Conservation (phyloP, 768 basidiomycete species). For the Termitomyces sp. region DNA sequence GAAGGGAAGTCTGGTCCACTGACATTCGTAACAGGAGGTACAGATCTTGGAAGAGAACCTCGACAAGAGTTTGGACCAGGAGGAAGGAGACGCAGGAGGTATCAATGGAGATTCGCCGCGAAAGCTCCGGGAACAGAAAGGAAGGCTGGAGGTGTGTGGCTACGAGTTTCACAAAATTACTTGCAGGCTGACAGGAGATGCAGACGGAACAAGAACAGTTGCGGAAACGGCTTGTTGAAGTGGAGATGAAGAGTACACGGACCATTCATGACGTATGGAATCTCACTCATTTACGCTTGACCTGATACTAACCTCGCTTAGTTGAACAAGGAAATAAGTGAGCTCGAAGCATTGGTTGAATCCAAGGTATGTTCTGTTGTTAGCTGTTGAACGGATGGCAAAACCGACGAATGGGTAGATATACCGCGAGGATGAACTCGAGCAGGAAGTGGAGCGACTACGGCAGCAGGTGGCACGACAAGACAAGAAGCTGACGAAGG, state of each 20-base stretch:
- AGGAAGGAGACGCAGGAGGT: conserved; percentile 29
- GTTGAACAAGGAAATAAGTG: conserved; percentile 90
- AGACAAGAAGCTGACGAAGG: conserved; percentile 52
- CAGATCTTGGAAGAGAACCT: conserved; percentile 72
- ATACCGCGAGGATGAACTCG: conserved; percentile 89
- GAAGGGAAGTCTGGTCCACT: neutral
- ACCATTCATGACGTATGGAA: conserved; percentile 56
- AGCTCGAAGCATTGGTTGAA: conserved; percentile 91
- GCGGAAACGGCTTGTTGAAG: conserved; percentile 61
- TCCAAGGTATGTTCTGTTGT: conserved; percentile 59
- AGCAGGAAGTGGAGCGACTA: conserved; percentile 73
- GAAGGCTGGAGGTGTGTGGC: conserved; percentile 46
- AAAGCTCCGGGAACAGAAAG: conserved; percentile 43
- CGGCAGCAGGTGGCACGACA: conserved; percentile 66
- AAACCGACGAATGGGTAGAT: conserved; percentile 42
- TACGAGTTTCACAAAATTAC: neutral
- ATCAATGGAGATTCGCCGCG: conserved; percentile 34
- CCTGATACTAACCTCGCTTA: conserved; percentile 22
- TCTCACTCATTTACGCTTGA: neutral
- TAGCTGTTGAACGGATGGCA: neutral
- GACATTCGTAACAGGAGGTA: conserved; percentile 50
- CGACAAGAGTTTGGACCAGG: conserved; percentile 53
- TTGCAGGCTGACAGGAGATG: neutral
- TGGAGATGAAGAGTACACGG: conserved; percentile 72
- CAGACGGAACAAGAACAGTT: conserved; percentile 66